A percentile compares a stretch with the other conserved stretches of the same genome.
Conservation (phyloP, 2,329 filamentous ascomycete species). For the Metarhizium anisopliae region DNA sequence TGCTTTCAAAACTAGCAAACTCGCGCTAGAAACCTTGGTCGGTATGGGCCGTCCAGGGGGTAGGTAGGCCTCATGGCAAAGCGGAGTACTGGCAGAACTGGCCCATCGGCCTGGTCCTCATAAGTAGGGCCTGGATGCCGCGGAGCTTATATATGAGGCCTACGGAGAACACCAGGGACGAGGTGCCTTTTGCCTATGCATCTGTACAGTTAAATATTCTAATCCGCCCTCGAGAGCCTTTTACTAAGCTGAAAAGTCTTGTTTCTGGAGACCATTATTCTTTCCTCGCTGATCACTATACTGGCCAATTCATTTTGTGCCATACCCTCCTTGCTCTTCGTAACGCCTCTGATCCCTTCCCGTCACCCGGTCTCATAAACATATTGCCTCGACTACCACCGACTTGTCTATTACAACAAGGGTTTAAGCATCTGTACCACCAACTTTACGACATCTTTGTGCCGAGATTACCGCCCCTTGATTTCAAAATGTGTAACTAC, state of each 20-base stretch:
- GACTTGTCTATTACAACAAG: neutral
- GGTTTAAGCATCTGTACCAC: neutral
- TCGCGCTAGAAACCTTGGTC: neutral
- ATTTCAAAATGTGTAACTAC: conserved; percentile 38
- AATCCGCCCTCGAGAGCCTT: neutral
- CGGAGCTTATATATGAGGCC: neutral
- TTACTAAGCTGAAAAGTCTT: neutral
- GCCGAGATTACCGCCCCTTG: neutral
- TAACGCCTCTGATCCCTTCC: neutral
- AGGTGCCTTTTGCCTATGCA: neutral
- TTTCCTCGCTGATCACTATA: neutral
- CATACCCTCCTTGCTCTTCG: neutral
- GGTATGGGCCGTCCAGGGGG: neutral
- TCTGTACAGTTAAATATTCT: neutral
- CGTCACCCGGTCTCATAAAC: neutral
- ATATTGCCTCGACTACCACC: neutral
- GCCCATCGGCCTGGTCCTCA: neutral
- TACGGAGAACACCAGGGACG: neutral
- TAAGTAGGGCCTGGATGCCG: neutral
- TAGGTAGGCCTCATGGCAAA: neutral
- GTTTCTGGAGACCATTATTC: too few species aligned
- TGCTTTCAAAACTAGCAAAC: neutral
- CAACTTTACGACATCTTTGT: neutral
- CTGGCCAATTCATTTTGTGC: neutral
- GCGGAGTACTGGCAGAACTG: neutral